Conservation (phyloP, 495 filamentous ascomycete species). For the Paragyromitra xinjiangensis region DNA sequence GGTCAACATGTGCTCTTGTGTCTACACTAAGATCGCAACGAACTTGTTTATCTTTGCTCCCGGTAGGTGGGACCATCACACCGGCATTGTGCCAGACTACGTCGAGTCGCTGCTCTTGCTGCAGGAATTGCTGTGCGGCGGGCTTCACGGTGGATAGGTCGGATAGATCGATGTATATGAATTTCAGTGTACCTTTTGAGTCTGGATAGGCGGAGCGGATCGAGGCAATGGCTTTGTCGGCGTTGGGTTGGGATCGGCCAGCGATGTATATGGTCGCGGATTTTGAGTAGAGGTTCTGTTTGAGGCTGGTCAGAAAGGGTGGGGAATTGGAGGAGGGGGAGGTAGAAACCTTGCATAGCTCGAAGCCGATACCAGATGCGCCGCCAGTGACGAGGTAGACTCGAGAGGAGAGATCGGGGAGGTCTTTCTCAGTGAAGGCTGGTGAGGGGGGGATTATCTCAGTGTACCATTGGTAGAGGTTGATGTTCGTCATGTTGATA, state of each 20-base stretch:
- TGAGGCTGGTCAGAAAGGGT: not conserved
- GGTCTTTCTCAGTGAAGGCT: constrained; percentile 42
- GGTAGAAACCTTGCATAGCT: constrained; percentile 55
- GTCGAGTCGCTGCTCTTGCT: constrained; percentile 62
- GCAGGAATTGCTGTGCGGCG: constrained; percentile 60
- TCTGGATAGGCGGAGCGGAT: constrained; percentile 53
- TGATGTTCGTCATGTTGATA: not conserved
- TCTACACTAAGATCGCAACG: not conserved
- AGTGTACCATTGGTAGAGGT: not conserved
- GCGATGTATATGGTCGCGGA: constrained; percentile 61
- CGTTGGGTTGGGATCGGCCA: constrained; percentile 59
- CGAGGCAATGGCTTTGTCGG: constrained; percentile 57
- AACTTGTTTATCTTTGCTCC: constrained; percentile 50
- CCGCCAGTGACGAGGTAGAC: constrained; percentile 60
- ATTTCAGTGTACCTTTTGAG: constrained; percentile 59
- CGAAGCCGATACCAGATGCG: constrained; percentile 60
- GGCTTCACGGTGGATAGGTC: constrained; percentile 65
- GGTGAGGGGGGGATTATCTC: constrained; percentile 22
- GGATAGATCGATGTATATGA: constrained; percentile 62
- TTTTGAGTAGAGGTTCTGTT: constrained; percentile 59
- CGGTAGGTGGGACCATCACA: constrained; percentile 58
- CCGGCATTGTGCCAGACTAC: constrained; percentile 69
- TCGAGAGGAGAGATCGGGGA: constrained; percentile 14
- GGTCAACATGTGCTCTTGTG: not conserved
- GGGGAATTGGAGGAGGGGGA: not conserved